Base-by-base conservation (phyloP, 2,329 filamentous ascomycete genomes). In the Xylaria sp. region DNA sequence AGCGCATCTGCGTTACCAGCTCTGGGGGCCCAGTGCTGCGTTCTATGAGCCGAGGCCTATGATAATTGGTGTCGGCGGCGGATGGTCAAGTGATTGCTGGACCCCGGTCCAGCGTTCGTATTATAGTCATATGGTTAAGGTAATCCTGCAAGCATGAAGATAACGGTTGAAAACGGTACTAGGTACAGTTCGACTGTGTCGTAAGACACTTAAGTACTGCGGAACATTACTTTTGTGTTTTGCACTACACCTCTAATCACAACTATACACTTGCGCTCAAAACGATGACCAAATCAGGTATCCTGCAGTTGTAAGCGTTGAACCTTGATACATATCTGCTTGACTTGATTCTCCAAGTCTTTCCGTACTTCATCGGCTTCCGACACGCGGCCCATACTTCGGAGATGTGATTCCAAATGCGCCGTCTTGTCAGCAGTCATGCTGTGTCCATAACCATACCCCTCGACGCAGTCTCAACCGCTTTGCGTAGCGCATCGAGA, bases 1-100 rank as follows among this genome's bases (percentile, higher is more conserved):
- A 72, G 17, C 72, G 74, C 1, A 71, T 78, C 19, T 72, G 73
- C 46, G 75, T 76, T 2, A 64, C 77, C 2, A 70, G 69, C n/a
- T 68, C 64, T 12, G 76, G 76, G 2, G 75, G 75, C 2, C 66
- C 72, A 17, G 76, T 74, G 70, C 69, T 78, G 8, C 76, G 74
- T 38, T 77, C 76, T 0, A 73, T 76, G 9, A 71, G 59, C 37
- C 23, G 38, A 50, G 25, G 14, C 2, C 6, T 15, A 1, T 33
- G 28, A 56, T 9, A 23, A 21, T 2, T 2, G 42, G 42, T 45
- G 38, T 8, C 42, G n/a, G 35, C 19, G 28, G 28, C 28, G 4
- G 4, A 9, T 31, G 28, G 28, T 31, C 9, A 31, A 31, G 9
- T 31, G 28, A 31, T 31, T 31, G n/a, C n/a, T n/a, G n/a, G n/a